Evolutionary conservation across 2,329 filamentous ascomycete genomes (phyloP).

Genomic region (Chaetomiaceae sp.): DNA sequence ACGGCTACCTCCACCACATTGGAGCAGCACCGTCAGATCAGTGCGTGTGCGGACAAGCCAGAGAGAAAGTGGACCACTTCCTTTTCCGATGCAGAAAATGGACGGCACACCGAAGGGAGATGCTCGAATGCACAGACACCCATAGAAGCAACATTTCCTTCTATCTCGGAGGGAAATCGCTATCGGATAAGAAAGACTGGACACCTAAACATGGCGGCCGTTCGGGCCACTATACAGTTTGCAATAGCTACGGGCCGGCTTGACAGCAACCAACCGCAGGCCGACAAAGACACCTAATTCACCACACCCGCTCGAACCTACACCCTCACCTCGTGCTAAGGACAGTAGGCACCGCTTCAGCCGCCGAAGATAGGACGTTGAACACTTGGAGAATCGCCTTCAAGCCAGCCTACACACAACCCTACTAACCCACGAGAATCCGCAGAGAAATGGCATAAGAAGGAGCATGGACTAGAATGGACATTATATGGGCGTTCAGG

Average conservation of each 20-base stretch:
- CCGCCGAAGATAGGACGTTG: background rate
- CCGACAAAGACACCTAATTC: background rate
- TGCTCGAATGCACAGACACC: background rate
- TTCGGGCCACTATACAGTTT: background rate
- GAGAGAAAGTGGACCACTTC: constrained; percentile 26
- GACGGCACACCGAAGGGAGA: constrained; percentile 15
- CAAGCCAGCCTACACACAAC: too few relatives aligned
- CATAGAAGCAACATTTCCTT: background rate
- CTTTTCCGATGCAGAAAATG: constrained; percentile 26
- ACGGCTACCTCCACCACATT: constrained; percentile 10
- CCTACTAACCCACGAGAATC: too few relatives aligned
- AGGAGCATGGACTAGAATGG: too few relatives aligned
- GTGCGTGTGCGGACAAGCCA: constrained; percentile 15
- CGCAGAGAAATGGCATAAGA: too few relatives aligned
- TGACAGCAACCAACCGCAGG: background rate
- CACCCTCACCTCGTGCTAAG: background rate
- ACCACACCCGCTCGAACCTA: background rate
- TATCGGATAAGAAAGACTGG: background rate
- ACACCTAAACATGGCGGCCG: background rate
- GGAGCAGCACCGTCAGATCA: constrained; percentile 4
- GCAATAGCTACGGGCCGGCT: background rate
- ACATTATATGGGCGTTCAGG: too few relatives aligned
- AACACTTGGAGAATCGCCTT: background rate
- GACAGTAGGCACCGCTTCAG: background rate
- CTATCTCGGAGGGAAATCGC: background rate